Base-by-base conservation (phyloP, 2,329 filamentous ascomycete species). In the Hypoxylon sp. region DNA sequence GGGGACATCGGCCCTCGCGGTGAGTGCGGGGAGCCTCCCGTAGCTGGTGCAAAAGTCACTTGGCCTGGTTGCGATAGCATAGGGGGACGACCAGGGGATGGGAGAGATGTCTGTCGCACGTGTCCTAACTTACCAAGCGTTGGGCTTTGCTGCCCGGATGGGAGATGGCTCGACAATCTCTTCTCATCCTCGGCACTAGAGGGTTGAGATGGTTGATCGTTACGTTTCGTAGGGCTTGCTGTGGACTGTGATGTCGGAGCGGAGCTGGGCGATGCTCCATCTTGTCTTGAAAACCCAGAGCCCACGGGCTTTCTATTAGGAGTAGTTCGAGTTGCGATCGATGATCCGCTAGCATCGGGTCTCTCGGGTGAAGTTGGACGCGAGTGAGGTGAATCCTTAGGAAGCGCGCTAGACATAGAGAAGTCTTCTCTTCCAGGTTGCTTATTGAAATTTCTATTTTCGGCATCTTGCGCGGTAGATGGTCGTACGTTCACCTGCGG, bases 251-350 rank as follows among this genome's bases (percentile, higher is more conserved):
- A 50, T 11, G 67, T 39, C 6, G 72, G 55, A 2, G 66, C 65
- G 0, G 73, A 70, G 15, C 64, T 58, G 51, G 71, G 69, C 19
- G 70, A 73, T 7, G 46, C 42, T 11, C 64, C 70, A 15, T 73
- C 73, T 42, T 59, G 71, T 53, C 63, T 75, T 4, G 69, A 54
- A 31, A 65, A 58, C 13, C 72, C 73, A 7, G 76, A 77, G 3
- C 74, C 76, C 13, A 78, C 75, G 3, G 77, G 77, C 47, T 79
- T 78, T 39, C 77, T 73, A 19, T 65, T 75, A 6, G 76, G 77
- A 1, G 76, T 69, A 5, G 50, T 51, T 0, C 73, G 74, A 32
- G 68, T 54, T n/a, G 61, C 56, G 3, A 42, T 29, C 1, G 72
- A 63, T 1, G 71, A 50, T 3, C 62, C 71, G 8, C 62, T 61